Evolutionary conservation across 2,329 filamentous ascomycete species (phyloP).

Genomic region (Pseudogymnoascus sp.): DNA sequence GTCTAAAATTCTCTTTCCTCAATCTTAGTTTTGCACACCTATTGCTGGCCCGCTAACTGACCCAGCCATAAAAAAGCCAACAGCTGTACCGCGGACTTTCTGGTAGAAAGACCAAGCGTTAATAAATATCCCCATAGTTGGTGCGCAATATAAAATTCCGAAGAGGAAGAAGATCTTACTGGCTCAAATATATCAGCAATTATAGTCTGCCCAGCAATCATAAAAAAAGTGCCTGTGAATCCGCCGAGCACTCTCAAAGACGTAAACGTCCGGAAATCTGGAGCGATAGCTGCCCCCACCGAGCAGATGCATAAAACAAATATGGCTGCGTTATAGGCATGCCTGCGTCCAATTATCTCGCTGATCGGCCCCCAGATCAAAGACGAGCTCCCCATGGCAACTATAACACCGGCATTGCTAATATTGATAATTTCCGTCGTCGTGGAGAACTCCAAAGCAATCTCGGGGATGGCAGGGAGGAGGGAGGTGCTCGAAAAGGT

Average conservation of each 20-base stretch:
- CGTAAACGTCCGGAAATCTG: slow-evolving; percentile 13
- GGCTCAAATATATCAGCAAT: slow-evolving; percentile 16
- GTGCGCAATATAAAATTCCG: neutral
- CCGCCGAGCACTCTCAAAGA: slow-evolving; percentile 13
- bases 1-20: neutral
- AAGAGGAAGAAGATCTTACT: slow-evolving; percentile 11
- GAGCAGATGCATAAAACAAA: slow-evolving; percentile 14
- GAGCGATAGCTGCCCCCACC: slow-evolving; percentile 12
- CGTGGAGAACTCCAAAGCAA: slow-evolving; percentile 32
- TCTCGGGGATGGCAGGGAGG: slow-evolving; percentile 34
- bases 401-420: slow-evolving; percentile 16
- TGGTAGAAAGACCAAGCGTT: slow-evolving; percentile 13
- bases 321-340: slow-evolving; percentile 12
- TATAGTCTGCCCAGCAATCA: slow-evolving; percentile 16
- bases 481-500: slow-evolving; percentile 38
- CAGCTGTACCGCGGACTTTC: slow-evolving; percentile 36
- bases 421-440: slow-evolving; percentile 22
- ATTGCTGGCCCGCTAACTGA: slow-evolving; percentile 35
- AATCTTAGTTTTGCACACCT: slow-evolving; percentile 19
- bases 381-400: slow-evolving; percentile 14
- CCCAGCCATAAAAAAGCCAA: slow-evolving; percentile 37
- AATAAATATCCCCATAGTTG: neutral
- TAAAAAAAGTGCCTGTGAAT: slow-evolving; percentile 15
- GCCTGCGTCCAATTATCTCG: slow-evolving; percentile 13
- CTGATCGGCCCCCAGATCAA: slow-evolving; percentile 15